phyloP scores from a whole-genome alignment of 2,329 filamentous ascomycete species.

The Alternaria dauci region DNA sequence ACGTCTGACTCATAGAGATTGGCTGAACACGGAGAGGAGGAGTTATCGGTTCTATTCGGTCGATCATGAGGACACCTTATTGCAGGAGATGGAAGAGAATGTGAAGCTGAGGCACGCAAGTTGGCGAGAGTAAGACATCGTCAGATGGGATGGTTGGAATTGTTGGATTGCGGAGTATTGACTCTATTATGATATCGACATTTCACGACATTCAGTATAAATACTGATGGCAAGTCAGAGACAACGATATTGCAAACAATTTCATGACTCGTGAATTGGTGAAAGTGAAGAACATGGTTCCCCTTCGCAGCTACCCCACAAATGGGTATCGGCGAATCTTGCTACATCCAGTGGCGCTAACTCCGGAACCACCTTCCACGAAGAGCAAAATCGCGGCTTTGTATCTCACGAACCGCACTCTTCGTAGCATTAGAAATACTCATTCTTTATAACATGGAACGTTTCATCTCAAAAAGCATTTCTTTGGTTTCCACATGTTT shows the following conservation, averaged over 20 bases:
- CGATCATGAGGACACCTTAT: conserved; percentile 8
- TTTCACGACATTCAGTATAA: neutral
- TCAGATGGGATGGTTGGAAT: neutral
- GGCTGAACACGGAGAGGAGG: conserved; percentile 9
- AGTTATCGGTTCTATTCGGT: conserved; percentile 12
- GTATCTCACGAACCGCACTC: neutral
- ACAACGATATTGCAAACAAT: no score
- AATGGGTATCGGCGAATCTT: neutral
- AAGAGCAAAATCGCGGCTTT: neutral
- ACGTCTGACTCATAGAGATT: conserved; percentile 1
- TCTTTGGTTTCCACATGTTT: neutral
- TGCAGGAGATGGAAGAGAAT: conserved; percentile 14
- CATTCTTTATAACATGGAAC: neutral
- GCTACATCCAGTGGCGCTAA: neutral
- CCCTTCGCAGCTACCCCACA: neutral
- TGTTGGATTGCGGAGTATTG: neutral
- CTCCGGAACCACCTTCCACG: neutral
- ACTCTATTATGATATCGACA: no score
- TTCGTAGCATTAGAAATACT: neutral
- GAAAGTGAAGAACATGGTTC: neutral
- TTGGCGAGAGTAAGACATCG: neutral
- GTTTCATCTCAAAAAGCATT: neutral
- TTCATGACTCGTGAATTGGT: no score
- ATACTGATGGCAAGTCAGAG: no score
- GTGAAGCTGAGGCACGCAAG: conserved; percentile 12